Evolutionary conservation across 2,329 filamentous ascomycete species (phyloP).

Genomic region (Neofusicoccum cordaticola): DNA sequence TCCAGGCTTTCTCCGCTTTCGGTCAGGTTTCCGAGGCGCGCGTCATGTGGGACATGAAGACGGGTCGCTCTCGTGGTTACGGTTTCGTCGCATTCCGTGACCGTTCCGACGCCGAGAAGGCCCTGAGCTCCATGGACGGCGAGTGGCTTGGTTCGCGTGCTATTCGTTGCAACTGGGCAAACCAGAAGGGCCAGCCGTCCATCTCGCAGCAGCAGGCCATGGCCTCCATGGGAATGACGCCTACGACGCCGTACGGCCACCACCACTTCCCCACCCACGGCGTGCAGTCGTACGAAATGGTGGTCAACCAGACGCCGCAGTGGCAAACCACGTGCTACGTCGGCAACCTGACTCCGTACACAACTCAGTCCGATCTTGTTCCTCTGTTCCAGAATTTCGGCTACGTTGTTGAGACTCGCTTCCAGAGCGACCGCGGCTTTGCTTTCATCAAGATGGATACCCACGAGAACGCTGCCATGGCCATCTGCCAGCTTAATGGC

Average conservation of each 20-base stretch:
- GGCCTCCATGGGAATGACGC: conserved; percentile 96
- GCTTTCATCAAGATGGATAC: conserved; percentile 99
- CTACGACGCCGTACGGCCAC: conserved; percentile 91
- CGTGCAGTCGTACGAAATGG: conserved; percentile 96
- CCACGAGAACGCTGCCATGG: conserved; percentile 97
- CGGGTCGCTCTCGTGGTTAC: conserved; percentile 92
- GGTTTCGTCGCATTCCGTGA: conserved; percentile 98
- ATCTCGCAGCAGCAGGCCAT: conserved; percentile 97
- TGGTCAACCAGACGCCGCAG: conserved; percentile 87
- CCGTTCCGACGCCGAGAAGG: conserved; percentile 89
- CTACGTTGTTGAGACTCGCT: conserved; percentile 93
- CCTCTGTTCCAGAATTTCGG: conserved; percentile 98
- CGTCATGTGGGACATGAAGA: conserved; percentile 99
- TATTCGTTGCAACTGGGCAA: conserved; percentile 99
- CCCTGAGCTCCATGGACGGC: conserved; percentile 94
- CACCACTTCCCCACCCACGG: conserved; percentile 98
- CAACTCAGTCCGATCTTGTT: conserved; percentile 93
- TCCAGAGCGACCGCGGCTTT: conserved; percentile 96
- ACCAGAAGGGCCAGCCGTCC: conserved; percentile 99
- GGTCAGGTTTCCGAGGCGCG: conserved; percentile 94
- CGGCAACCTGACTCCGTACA: conserved; percentile 96
- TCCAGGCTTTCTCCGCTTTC: conserved; percentile 93
- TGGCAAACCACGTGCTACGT: conserved; percentile 99
- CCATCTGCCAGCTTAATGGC: conserved; percentile 94
- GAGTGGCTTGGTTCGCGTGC: conserved; percentile 98